Evolutionary conservation across 78 protist species (phyloP).

Genomic region (Dictyostelium citrinum): DNA sequence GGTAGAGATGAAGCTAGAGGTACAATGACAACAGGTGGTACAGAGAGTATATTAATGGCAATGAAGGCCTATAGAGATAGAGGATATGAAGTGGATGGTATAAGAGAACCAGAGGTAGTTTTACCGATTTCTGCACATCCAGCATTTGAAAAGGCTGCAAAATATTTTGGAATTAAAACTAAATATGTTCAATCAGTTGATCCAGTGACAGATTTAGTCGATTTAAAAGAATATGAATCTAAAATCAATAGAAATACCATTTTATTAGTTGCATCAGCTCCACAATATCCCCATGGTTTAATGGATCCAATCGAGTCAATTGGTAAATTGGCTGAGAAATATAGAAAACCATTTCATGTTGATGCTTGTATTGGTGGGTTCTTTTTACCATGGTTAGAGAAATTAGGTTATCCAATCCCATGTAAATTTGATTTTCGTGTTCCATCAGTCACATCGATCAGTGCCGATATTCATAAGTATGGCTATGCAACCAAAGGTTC

Average conservation of each 20-base stretch:
- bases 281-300: constrained; percentile 89
- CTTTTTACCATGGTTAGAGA: constrained; percentile 83
- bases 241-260: constrained; percentile 79
- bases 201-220: background rate
- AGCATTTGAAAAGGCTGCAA: constrained; percentile 78
- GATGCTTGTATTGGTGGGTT: constrained; percentile 94
- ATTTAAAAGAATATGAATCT: constrained; percentile 13
- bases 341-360: constrained; percentile 84
- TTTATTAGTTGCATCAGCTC: constrained; percentile 85
- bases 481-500: constrained; percentile 94
- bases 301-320: constrained; percentile 85
- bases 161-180: constrained; percentile 50
- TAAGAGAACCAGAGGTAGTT: constrained; percentile 72
- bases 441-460: constrained; percentile 87
- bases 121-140: constrained; percentile 70
- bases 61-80: constrained; percentile 69
- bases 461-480: constrained; percentile 94
- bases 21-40: constrained; percentile 76
- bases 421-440: constrained; percentile 85
- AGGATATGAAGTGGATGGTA: constrained; percentile 41
- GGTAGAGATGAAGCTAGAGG: constrained; percentile 54
- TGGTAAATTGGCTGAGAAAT: constrained; percentile 61
- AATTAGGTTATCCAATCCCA: constrained; percentile 33
- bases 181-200: constrained; percentile 13
- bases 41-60: constrained; percentile 75